These are phyloP conservation scores for Teratosphaeria gauchensis DNA, from an alignment of 2,329 filamentous ascomycete genomes.

Conservation along the genomic window DNA sequence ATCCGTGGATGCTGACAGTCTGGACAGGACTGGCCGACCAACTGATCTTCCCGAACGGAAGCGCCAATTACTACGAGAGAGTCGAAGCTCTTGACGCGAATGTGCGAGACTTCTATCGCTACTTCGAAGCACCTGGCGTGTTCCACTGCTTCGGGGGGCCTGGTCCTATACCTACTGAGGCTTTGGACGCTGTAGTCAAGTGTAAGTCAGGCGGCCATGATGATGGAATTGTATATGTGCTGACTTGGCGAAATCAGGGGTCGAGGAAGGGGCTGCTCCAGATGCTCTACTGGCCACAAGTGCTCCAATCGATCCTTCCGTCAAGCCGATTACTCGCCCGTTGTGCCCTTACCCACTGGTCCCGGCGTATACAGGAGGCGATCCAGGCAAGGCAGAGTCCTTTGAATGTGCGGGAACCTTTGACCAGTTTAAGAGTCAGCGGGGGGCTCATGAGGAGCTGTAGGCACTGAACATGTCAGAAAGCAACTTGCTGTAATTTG, in stretches of 20 bases:
- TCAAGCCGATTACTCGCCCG: not conserved
- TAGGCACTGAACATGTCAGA: not conserved
- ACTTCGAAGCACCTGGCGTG: slow-evolving; percentile 32
- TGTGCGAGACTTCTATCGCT: slow-evolving; percentile 27
- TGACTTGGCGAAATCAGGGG: slow-evolving; percentile 2
- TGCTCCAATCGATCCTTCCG: not conserved
- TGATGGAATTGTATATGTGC: slow-evolving; percentile 5
- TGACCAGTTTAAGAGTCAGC: slow-evolving; percentile 1
- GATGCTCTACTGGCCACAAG: slow-evolving; percentile 11
- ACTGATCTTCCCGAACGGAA: slow-evolving; percentile 29
- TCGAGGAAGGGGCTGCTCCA: slow-evolving; percentile 21
- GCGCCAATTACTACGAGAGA: slow-evolving; percentile 28
- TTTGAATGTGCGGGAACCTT: slow-evolving; percentile 12
- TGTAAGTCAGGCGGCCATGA: slow-evolving; percentile 4
- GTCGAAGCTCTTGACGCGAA: slow-evolving; percentile 20
- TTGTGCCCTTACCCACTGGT: slow-evolving; percentile 15
- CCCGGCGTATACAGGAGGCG: slow-evolving; percentile 11
- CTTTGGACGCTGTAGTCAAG: slow-evolving; percentile 10
- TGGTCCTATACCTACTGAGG: slow-evolving; percentile 16
- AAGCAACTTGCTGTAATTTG: no score
- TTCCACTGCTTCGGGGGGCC: slow-evolving; percentile 28
- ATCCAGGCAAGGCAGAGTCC: slow-evolving; percentile 8
- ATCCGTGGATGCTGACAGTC: not conserved
- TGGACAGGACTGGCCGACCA: slow-evolving; percentile 26
- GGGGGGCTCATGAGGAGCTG: slow-evolving; percentile 2